Conservation (phyloP, 2,329 filamentous ascomycete species). For the Taxawa tesnikishii region DNA sequence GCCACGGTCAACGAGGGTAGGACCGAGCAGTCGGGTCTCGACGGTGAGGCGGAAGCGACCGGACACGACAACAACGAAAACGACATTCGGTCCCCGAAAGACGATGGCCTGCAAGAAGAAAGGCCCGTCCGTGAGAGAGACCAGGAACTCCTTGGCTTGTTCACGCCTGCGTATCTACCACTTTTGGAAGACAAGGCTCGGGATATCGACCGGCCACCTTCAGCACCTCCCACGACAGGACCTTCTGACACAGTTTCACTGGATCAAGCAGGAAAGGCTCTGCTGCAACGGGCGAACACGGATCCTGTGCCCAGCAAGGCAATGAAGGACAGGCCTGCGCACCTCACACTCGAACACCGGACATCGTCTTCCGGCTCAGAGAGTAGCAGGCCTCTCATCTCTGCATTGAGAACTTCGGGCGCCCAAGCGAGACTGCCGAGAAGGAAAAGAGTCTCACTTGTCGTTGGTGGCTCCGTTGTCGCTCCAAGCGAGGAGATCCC, state of each 20-base stretch:
- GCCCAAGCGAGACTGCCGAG: constrained; percentile 11
- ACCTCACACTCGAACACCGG: constrained; percentile 16
- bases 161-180: constrained; percentile 22
- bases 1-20: neutral
- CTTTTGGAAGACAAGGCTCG: constrained; percentile 15
- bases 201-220: constrained; percentile 12
- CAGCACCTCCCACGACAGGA: constrained; percentile 11
- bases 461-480: constrained; percentile 22
- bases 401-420: constrained; percentile 20
- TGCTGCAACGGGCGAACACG: constrained; percentile 15
- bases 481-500: constrained; percentile 22
- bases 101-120: constrained; percentile 3
- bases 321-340: constrained; percentile 14
- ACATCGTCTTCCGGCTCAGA: constrained; percentile 23
- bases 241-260: neutral
- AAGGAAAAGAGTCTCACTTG: constrained; percentile 21
- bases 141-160: constrained; percentile 21
- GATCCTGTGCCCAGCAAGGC: constrained; percentile 15
- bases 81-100: neutral
- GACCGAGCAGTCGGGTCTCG: neutral
- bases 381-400: constrained; percentile 19
- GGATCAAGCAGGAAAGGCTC: constrained; percentile 1
- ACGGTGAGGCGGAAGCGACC: neutral
- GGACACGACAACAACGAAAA: neutral
- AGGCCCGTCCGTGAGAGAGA: constrained; percentile 11